These are phyloP conservation scores for Geosiphon pyriformis DNA, from an alignment of 192 early-diverging fungal species.

Conservation along the genomic window DNA sequence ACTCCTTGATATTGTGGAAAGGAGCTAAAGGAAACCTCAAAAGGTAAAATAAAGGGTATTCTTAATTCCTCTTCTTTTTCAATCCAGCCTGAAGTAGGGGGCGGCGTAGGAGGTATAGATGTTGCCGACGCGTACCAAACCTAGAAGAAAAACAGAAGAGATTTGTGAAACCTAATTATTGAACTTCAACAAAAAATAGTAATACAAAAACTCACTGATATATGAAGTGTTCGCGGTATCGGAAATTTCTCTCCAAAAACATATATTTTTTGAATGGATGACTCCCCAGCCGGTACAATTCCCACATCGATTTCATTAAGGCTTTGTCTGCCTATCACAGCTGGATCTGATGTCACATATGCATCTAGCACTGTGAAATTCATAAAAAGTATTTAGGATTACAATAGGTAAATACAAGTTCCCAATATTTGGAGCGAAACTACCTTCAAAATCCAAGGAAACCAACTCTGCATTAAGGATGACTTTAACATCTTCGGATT, in stretches of 20 bases:
- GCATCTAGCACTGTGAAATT: constrained; percentile 26
- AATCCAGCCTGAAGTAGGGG: constrained; percentile 33
- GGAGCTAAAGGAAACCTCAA: constrained; percentile 44
- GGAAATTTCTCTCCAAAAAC: constrained; percentile 25
- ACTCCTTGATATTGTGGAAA: constrained; percentile 28
- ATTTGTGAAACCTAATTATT: constrained; percentile 5
- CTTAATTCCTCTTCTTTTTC: constrained; percentile 52
- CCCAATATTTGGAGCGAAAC: constrained; percentile 6
- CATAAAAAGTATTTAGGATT: constrained; percentile 7
- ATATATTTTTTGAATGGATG: constrained; percentile 27
- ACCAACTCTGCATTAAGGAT: constrained; percentile 53
- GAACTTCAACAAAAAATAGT: constrained; percentile 24
- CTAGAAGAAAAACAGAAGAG: constrained; percentile 26
- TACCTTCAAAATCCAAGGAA: constrained; percentile 24
- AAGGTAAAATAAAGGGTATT: constrained; percentile 50
- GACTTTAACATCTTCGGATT: constrained; percentile 52
- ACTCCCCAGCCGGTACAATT: constrained; percentile 32
- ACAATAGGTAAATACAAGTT: too few relatives aligned
- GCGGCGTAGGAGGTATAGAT: constrained; percentile 25
- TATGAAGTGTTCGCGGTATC: constrained; percentile 26
- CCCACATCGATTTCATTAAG: constrained; percentile 43
- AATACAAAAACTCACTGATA: constrained; percentile 29
- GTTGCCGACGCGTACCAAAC: constrained; percentile 38
- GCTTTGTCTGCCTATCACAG: neutral
- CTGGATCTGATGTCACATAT: constrained; percentile 18